Evolutionary conservation across 2,329 filamentous ascomycete species (phyloP).

Genomic region (Plenodomus biglobosus): DNA sequence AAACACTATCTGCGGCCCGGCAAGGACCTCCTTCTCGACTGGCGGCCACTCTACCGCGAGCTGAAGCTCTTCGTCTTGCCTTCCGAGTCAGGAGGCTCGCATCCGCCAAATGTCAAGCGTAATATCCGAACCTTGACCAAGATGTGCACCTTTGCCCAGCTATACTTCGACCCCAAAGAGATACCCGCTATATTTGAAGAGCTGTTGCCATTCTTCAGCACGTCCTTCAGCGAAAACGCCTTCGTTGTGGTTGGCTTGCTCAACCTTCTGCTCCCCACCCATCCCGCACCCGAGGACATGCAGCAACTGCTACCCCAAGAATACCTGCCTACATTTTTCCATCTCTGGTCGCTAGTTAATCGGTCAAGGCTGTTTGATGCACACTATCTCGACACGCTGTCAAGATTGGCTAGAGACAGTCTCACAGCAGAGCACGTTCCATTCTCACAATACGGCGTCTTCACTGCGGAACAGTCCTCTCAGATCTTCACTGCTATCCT

Average conservation of each 20-base stretch:
- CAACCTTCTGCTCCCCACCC: constrained; percentile 85
- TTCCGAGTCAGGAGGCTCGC: constrained; percentile 69
- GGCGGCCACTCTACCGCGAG: constrained; percentile 90
- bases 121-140: constrained; percentile 78
- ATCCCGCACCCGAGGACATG: constrained; percentile 70
- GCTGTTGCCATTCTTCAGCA: constrained; percentile 71
- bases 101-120: constrained; percentile 63
- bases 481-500: constrained; percentile 90
- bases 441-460: constrained; percentile 86
- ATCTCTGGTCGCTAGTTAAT: constrained; percentile 91
- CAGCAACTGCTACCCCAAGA: constrained; percentile 80
- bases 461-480: constrained; percentile 87
- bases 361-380: constrained; percentile 85
- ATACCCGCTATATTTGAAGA: constrained; percentile 68
- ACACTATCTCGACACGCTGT: constrained; percentile 86
- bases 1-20: constrained; percentile 93
- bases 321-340: constrained; percentile 91
- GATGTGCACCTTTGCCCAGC: constrained; percentile 84
- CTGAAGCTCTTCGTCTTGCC: constrained; percentile 88
- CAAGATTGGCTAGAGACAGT: constrained; percentile 81
- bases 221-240: constrained; percentile 86
- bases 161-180: constrained; percentile 89
- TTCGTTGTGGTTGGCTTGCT: constrained; percentile 90
- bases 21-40: constrained; percentile 88
- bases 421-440: constrained; percentile 72